These are phyloP conservation scores for Diplodia sapinea DNA, from an alignment of 2,329 filamentous ascomycete species.

Conservation along the genomic window DNA sequence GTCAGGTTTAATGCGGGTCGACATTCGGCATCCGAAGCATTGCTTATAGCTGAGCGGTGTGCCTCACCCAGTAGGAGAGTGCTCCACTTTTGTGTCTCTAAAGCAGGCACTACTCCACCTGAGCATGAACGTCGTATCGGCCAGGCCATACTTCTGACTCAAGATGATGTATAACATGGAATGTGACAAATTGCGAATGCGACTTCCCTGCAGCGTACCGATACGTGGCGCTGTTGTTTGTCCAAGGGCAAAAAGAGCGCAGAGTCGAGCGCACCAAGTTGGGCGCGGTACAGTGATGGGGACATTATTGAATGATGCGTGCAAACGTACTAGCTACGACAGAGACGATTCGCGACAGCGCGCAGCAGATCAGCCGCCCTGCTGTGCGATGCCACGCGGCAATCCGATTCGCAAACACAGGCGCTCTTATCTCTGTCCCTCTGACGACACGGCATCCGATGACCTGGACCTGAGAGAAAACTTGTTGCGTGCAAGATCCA, in stretches of 20 bases:
- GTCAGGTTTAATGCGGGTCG: neutral
- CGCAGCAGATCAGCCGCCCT: conserved; percentile 21
- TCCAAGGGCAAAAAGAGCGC: neutral
- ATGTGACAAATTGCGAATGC: neutral
- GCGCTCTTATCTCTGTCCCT: conserved; percentile 2
- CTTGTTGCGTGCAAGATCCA: neutral
- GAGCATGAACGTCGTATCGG: conserved; percentile 5
- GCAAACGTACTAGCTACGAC: neutral
- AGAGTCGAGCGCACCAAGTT: neutral
- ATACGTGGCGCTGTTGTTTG: neutral
- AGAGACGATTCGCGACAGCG: conserved; percentile 2
- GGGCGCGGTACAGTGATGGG: neutral
- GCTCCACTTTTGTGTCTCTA: conserved; percentile 14
- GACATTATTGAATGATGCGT: neutral
- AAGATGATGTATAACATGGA: neutral
- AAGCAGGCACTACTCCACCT: neutral
- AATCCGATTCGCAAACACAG: neutral
- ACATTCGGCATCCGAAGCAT: neutral
- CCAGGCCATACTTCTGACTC: conserved; percentile 5
- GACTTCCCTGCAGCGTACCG: no score
- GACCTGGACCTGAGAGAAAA: neutral
- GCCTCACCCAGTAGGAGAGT: neutral
- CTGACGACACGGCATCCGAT: neutral
- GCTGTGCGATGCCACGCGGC: conserved; percentile 8
- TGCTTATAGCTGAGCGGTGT: conserved; percentile 23